Conservation (phyloP, 768 basidiomycete species). For the Lentinus brumalis region DNA sequence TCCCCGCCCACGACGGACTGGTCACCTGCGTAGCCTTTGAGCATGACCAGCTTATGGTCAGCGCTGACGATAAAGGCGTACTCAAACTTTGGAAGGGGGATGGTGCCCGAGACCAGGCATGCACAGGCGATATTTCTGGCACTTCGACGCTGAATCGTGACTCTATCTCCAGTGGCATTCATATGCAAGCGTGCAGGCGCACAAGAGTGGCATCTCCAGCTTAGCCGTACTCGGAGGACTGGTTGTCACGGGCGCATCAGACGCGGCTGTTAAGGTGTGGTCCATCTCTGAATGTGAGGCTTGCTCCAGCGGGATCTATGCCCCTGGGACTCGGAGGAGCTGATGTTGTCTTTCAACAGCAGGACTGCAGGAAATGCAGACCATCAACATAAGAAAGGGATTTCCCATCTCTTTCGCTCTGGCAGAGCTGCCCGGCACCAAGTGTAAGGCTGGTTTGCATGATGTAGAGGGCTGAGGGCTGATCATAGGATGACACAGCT, state of each 20-base stretch:
- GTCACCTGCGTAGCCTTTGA: conserved; percentile 81
- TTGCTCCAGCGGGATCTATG: conserved; percentile 1
- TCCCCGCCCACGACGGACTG: conserved; percentile 72
- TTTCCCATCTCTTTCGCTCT: conserved; percentile 76
- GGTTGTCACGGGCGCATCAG: conserved; percentile 81
- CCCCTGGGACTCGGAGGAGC: neutral
- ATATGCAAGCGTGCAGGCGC: conserved; percentile 50
- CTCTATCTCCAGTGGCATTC: conserved; percentile 59
- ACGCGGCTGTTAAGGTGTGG: conserved; percentile 81
- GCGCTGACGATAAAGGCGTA: conserved; percentile 76
- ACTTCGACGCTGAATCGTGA: conserved; percentile 19
- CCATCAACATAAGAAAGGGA: conserved; percentile 62
- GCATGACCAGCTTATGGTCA: conserved; percentile 52
- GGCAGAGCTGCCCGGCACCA: conserved; percentile 62
- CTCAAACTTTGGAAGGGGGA: conserved; percentile 59
- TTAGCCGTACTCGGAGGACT: conserved; percentile 52
- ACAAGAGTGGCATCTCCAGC: conserved; percentile 69
- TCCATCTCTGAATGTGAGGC: conserved; percentile 28
- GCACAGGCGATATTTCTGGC: conserved; percentile 36
- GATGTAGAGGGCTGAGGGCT: neutral
- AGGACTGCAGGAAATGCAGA: conserved; percentile 47
- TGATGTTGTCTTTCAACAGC: conserved; percentile 5
- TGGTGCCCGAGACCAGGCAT: conserved; percentile 33
- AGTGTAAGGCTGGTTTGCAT: conserved; percentile 46
- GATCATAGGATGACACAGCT: conserved; percentile 36